Conservation (phyloP, 805 yeast genomes). For the Candida tammaniensis region DNA sequence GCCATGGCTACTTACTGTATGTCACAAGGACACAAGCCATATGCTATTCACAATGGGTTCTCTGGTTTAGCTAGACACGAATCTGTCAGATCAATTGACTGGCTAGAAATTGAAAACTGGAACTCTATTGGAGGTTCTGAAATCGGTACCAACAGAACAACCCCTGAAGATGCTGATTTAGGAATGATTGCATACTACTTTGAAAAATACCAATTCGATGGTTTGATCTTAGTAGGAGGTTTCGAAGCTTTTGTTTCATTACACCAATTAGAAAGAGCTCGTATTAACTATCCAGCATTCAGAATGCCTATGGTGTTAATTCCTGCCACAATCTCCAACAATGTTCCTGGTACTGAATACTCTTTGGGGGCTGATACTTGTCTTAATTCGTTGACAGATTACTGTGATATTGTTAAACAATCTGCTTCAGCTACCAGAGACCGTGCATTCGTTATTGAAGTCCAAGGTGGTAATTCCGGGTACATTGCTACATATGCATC, state of each 20-base stretch:
- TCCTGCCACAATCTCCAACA: slow-evolving; percentile 95
- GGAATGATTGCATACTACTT: slow-evolving; percentile 92
- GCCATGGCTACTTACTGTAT: slow-evolving; percentile 89
- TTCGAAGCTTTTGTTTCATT: slow-evolving; percentile 93
- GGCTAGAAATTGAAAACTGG: slow-evolving; percentile 91
- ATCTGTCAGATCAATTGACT: slow-evolving; percentile 65
- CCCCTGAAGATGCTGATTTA: slow-evolving; percentile 74
- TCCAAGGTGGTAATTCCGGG: slow-evolving; percentile 97
- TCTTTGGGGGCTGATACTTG: slow-evolving; percentile 96
- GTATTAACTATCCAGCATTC: slow-evolving; percentile 81
- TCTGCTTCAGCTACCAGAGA: slow-evolving; percentile 92
- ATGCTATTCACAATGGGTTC: slow-evolving; percentile 91
- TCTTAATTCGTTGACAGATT: slow-evolving; percentile 81
- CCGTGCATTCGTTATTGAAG: slow-evolving; percentile 94
- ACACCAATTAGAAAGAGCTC: slow-evolving; percentile 74
- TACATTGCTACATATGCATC: slow-evolving; percentile 86
- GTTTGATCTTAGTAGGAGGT: slow-evolving; percentile 90
- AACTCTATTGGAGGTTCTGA: slow-evolving; percentile 90
- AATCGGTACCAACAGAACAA: slow-evolving; percentile 89
- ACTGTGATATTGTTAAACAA: slow-evolving; percentile 94
- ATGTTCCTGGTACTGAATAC: slow-evolving; percentile 98
- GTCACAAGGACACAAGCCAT: slow-evolving; percentile 86
- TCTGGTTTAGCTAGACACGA: slow-evolving; percentile 89
- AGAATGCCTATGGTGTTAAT: slow-evolving; percentile 90
- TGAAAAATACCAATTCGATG: slow-evolving; percentile 85